Base-by-base conservation (phyloP, 2,329 filamentous ascomycete genomes). In the Taxawa tesnikishii region DNA sequence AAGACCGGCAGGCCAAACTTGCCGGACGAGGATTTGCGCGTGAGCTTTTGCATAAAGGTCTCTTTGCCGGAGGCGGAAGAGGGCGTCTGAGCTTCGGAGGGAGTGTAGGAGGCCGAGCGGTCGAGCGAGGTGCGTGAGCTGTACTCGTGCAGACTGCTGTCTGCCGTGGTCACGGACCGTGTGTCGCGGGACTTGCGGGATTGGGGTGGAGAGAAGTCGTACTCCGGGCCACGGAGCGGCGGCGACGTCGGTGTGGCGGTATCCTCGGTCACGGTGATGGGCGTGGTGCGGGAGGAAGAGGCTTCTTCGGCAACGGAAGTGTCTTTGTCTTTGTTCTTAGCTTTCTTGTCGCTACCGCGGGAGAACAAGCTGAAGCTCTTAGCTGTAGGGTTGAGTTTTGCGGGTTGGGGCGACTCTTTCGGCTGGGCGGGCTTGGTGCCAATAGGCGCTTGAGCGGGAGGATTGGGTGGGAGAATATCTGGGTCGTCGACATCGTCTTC, bases 381-480 rank as follows among this genome's bases (percentile, higher is more conserved):
- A 1, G 88, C 90, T 5, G 83, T 73, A 6, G 90, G 90, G 47
- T 98, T 96, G 16, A 96, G 67, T 44, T 70, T 68, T 28, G 74
- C 46, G 65, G 62, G 47, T 69, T 53, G 53, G 80, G 83, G 3
- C 4, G 35, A 31, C 9, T 29, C 5, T 11, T 16, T 15, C n/a
- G 29, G 26, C 17, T 28, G 27, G 78, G 75, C 28, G 4, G 53
- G 53, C 32, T 43, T 51, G 3, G 83, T 92, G 15, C 88, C 88
- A 43, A 96, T 94, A 1, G 73, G 73, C 3, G 70, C 71, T 38
- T 75, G 70, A 3, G 70, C 59, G 16, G 69, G 67, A 5, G 67
- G 65, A 21, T 56, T 58, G 27, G 65, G 60, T 26, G 46, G 42
- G 8, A 46, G 24, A 2, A 38, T 39, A 60, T 65, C 26, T 55